Conservation (phyloP, 2,329 filamentous ascomycete species). For the Aureobasidium mangrovei region DNA sequence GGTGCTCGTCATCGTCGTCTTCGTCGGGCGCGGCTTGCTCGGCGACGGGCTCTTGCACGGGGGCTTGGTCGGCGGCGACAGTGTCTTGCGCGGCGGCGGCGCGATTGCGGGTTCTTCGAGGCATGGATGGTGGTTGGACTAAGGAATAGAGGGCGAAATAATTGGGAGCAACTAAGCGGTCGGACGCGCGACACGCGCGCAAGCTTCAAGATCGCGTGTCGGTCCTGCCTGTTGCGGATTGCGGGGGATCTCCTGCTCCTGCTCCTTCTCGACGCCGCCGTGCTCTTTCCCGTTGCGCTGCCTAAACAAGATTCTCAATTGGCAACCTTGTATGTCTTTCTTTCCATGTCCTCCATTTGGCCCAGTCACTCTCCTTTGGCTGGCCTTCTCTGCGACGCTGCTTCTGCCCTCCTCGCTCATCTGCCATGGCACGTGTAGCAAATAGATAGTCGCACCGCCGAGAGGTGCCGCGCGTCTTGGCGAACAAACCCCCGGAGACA, state of each 20-base stretch:
- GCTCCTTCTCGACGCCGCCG: too few species aligned
- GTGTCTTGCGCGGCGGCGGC: conserved; percentile 13
- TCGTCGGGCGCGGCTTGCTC: conserved; percentile 4
- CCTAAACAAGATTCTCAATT: too few species aligned
- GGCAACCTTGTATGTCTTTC: neutral
- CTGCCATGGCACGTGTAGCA: too few species aligned
- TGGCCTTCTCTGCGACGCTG: too few species aligned
- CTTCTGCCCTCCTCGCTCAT: too few species aligned
- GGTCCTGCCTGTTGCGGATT: too few species aligned
- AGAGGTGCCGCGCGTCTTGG: conserved; percentile 6
- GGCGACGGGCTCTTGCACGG: neutral
- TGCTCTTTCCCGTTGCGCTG: too few species aligned
- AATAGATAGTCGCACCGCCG: neutral
- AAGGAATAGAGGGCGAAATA: conserved; percentile 1
- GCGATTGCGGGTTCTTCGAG: conserved; percentile 14
- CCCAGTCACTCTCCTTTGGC: too few species aligned
- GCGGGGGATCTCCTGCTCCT: too few species aligned
- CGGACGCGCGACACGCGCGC: too few species aligned
- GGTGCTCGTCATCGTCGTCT: conserved; percentile 20
- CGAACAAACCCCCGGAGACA: neutral
- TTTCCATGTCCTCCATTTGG: neutral
- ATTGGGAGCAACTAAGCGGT: neutral
- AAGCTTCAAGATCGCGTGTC: too few species aligned
- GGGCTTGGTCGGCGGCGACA: conserved; percentile 1
- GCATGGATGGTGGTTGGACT: conserved; percentile 11